Percentiles rank a stretch among this genome's conserved stretches.
These are phyloP conservation scores for Stachybotrys elegans DNA, from an alignment of 2,329 filamentous ascomycete species.

Conservation along the genomic window DNA sequence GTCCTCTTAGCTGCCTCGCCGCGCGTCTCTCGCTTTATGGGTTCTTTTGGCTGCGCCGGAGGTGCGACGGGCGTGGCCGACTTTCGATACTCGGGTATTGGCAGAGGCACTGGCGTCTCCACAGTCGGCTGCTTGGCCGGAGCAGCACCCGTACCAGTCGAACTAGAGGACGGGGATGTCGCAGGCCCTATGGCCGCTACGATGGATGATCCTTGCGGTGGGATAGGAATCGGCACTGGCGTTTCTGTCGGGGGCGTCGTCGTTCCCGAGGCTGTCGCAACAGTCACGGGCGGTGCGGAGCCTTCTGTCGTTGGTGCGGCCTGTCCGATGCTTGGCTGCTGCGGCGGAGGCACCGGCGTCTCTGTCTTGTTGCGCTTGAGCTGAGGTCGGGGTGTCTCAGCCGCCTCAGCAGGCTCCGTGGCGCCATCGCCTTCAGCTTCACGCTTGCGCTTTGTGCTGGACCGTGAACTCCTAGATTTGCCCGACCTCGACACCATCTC, in stretches of 20 bases:
- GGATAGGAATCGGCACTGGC: conserved; percentile 34
- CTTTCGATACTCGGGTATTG: conserved; percentile 25
- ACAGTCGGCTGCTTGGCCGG: conserved; percentile 24
- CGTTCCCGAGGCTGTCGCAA: no score
- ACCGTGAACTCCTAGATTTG: conserved; percentile 25
- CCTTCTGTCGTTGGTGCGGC: conserved; percentile 18
- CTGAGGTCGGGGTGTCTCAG: conserved; percentile 30
- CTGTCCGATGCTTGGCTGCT: conserved; percentile 25
- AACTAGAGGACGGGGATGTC: conserved; percentile 21
- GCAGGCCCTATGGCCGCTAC: conserved; percentile 19
- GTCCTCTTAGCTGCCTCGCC: conserved; percentile 37
- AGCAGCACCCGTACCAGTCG: conserved; percentile 18
- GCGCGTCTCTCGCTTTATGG: conserved; percentile 39
- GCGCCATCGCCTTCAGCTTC: conserved; percentile 26
- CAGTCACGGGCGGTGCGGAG: conserved; percentile 10
- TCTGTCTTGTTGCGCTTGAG: conserved; percentile 52
- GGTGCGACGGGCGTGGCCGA: conserved; percentile 26
- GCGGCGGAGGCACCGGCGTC: conserved; percentile 47
- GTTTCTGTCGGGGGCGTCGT: conserved; percentile 31
- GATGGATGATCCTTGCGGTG: conserved; percentile 19
- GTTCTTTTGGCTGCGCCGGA: conserved; percentile 22
- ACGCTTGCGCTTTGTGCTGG: conserved; percentile 40
- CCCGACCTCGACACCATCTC: conserved; percentile 15
- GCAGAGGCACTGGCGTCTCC: conserved; percentile 32
- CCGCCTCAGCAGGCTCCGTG: conserved; percentile 21